Conservation (phyloP, 2,329 filamentous ascomycete species). For the Trichoderma harzianum region DNA sequence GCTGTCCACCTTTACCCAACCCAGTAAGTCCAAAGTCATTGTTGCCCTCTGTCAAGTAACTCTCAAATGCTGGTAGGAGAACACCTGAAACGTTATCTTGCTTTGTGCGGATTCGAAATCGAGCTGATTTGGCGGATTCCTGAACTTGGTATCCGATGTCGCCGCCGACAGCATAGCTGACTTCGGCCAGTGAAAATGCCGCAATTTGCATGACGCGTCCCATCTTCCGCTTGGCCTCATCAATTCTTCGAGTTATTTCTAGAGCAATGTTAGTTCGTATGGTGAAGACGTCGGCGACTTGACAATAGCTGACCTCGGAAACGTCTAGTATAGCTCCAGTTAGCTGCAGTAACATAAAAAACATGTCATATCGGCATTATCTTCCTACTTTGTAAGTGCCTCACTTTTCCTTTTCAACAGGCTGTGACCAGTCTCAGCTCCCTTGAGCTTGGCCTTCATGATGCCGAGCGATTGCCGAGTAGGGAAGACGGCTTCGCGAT, state of each 20-base stretch:
- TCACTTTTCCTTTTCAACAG: slow-evolving; percentile 97
- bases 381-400: slow-evolving; percentile 84
- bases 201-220: slow-evolving; percentile 98
- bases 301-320: slow-evolving; percentile 65
- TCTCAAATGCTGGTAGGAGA: slow-evolving; percentile 88
- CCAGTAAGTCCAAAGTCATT: slow-evolving; percentile 97
- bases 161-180: slow-evolving; percentile 93
- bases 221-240: slow-evolving; percentile 99
- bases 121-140: slow-evolving; percentile 87
- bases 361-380: background rate
- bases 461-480: slow-evolving; percentile 93
- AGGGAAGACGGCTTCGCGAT: slow-evolving; percentile 93
- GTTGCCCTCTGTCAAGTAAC: slow-evolving; percentile 80
- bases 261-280: slow-evolving; percentile 18
- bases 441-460: slow-evolving; percentile 99
- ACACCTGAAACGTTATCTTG: slow-evolving; percentile 99
- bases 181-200: slow-evolving; percentile 94
- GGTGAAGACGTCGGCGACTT: background rate
- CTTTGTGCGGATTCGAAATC: slow-evolving; percentile 89
- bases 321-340: slow-evolving; percentile 53
- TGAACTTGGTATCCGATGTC: slow-evolving; percentile 97
- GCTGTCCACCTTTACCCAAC: slow-evolving; percentile 93
- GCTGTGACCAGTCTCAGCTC: slow-evolving; percentile 85
- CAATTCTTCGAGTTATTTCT: slow-evolving; percentile 96
- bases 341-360: slow-evolving; percentile 6